Base-by-base conservation (phyloP, 208 protist species). In the Porcisia hertigi region DNA sequence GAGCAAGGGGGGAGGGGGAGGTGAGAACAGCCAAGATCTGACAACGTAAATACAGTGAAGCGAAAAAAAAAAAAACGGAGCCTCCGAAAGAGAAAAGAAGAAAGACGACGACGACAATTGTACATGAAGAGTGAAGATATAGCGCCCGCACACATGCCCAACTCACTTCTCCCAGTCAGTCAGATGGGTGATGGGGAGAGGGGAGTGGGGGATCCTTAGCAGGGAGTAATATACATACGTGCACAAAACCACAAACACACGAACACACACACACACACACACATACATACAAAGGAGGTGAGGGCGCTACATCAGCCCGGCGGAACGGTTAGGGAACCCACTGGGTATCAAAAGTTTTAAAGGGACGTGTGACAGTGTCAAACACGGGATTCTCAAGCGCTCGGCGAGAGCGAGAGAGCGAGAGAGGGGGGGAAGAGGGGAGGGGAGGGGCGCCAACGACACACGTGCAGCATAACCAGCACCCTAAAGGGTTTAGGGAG, bases 61-160 rank as follows among this genome's bases (percentile, higher is more conserved):
- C 12, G 14, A 3, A 23, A 54, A 18, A 54, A 54, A 54, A 54
- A 18, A 59, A 23, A 59, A 59, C 54, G 54, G 1, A 30, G 30
- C 30, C 59, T 4, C 59, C 34, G 14, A 71, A 70, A 70, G n/a
- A 57, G 57, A 45, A 52, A 23, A 7, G n/a, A 34, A 16, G 18
- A 65, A 43, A 74, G 77, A 25, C 34, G 11, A 14, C 5, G 47
- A 52, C 11, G 47, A 52, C 11, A 12, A 12, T 12, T 52, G 47
- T 65, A 65, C 60, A 65, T 65, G 36, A 80, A 23, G 71, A n/a
- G 57, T 77, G 25, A 73, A 78, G 25, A 71, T 30, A 71, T 71
- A 55, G 14, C 14, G 45, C 14, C 23, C 20, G 36, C 1, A 9
- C 63, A 55, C 65, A 54, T 36, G 20, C 34, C 18, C 25, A 64